phyloP scores from a whole-genome alignment of 2,329 filamentous ascomycete species.

The Fusarium coicis region DNA sequence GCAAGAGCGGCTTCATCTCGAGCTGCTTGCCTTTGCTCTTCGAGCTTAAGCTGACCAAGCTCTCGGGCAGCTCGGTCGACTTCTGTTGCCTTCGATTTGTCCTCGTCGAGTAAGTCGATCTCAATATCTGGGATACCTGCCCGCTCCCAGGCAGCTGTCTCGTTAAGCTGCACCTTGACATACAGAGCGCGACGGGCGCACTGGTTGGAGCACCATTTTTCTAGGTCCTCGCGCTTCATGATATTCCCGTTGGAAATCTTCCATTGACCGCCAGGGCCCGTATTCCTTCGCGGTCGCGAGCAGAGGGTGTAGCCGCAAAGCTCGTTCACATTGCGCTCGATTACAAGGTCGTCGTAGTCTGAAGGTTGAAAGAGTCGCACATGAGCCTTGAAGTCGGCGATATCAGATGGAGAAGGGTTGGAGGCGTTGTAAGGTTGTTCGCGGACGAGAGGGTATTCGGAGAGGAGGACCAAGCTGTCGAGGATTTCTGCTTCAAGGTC shows the following conservation, averaged over 20 bases:
- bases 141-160: constrained; percentile 87
- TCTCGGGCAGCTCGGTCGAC: constrained; percentile 51
- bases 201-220: constrained; percentile 86
- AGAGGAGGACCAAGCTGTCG: constrained; percentile 75
- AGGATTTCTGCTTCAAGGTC: constrained; percentile 80
- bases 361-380: constrained; percentile 82
- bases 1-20: constrained; percentile 58
- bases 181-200: constrained; percentile 86
- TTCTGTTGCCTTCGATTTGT: constrained; percentile 60
- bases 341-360: constrained; percentile 89
- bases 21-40: constrained; percentile 55
- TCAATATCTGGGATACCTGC: constrained; percentile 65
- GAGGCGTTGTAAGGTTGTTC: constrained; percentile 54
- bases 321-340: constrained; percentile 86
- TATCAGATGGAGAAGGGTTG: constrained; percentile 67
- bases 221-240: constrained; percentile 75
- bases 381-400: constrained; percentile 70
- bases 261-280: constrained; percentile 70
- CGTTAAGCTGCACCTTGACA: constrained; percentile 87
- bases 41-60: constrained; percentile 56
- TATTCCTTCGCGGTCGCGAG: constrained; percentile 67
- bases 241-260: constrained; percentile 72
- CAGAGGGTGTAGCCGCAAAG: constrained; percentile 90
- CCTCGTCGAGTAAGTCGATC: constrained; percentile 76
- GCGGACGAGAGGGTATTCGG: constrained; percentile 63